Percentiles rank a stretch among this genome's conserved stretches.
Conservation (phyloP, 257 asterid species). For the Striga asiatica region DNA sequence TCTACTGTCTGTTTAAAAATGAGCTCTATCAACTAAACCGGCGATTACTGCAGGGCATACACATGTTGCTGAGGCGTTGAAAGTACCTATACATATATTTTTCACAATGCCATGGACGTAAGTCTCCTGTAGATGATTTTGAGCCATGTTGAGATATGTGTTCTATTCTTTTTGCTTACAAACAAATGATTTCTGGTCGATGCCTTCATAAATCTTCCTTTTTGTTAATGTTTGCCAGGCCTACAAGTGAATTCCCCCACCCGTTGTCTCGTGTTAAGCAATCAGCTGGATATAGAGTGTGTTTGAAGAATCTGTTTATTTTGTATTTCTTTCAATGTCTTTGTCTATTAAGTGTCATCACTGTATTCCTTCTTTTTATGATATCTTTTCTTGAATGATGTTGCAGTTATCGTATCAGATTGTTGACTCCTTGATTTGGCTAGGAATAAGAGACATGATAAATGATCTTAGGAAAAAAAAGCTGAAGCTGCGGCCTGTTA, state of each 20-base stretch:
- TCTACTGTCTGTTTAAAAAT: not conserved
- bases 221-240: slow-evolving; percentile 38
- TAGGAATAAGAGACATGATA: slow-evolving; percentile 91
- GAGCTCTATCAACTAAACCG: slow-evolving; percentile 12
- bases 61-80: slow-evolving; percentile 90
- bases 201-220: not conserved
- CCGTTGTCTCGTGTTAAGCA: slow-evolving; percentile 96
- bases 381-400: slow-evolving; percentile 25
- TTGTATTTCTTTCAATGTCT: slow-evolving; percentile 11
- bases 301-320: slow-evolving; percentile 20
- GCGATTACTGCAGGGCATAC: slow-evolving; percentile 61
- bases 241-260: slow-evolving; percentile 96
- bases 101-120: slow-evolving; percentile 99
- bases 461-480: slow-evolving; percentile 86
- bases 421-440: slow-evolving; percentile 94
- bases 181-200: slow-evolving; percentile 8
- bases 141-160: slow-evolving; percentile 3
- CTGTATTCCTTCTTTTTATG: slow-evolving; percentile 14
- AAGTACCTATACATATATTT: slow-evolving; percentile 80
- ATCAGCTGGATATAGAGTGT: slow-evolving; percentile 88
- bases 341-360: not conserved
- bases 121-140: slow-evolving; percentile 31
- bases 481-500: slow-evolving; percentile 80
- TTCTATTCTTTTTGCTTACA: slow-evolving; percentile 9
- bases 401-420: slow-evolving; percentile 95